Percentiles rank a stretch among this genome's conserved stretches.
Evolutionary conservation across 2,329 filamentous ascomycete species (phyloP).

Genomic region (Aspergillus neotritici): DNA sequence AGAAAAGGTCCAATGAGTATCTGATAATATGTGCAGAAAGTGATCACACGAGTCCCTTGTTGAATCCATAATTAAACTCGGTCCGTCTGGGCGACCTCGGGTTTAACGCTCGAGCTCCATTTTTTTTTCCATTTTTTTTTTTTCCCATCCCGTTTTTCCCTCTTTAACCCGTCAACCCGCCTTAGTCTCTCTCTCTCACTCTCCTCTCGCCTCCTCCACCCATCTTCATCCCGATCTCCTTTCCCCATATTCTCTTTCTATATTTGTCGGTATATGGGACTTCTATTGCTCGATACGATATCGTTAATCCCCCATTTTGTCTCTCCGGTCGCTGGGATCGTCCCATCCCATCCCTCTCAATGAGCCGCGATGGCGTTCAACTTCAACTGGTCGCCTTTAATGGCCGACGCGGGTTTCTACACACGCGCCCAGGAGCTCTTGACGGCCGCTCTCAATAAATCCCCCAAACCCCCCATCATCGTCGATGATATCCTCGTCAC

Average conservation of each 20-base stretch:
- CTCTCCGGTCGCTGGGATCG: conserved; percentile 3
- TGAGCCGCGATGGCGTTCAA: conserved; percentile 84
- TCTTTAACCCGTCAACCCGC: conserved; percentile 17
- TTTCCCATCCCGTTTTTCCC: conserved; percentile 13
- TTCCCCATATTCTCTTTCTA: conserved; percentile 2
- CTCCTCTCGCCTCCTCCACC: conserved; percentile 6
- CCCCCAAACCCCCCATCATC: conserved; percentile 95
- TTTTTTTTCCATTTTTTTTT: conserved; percentile 10
- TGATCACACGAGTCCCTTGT: not conserved
- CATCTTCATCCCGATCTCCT: conserved; percentile 1
- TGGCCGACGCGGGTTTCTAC: conserved; percentile 88
- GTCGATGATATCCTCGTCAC: conserved; percentile 98
- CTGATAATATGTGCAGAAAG: too few species aligned
- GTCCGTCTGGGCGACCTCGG: conserved; percentile 12
- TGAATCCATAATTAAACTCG: conserved; percentile 1
- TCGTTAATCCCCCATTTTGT: not conserved
- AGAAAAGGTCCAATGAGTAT: too few species aligned
- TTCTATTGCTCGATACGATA: not conserved
- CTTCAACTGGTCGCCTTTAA: conserved; percentile 99
- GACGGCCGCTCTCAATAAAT: conserved; percentile 93
- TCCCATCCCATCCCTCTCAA: conserved; percentile 17
- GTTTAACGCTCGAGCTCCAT: conserved; percentile 10
- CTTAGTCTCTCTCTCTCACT: conserved; percentile 9
- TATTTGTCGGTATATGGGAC: not conserved
- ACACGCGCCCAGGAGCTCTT: conserved; percentile 87